These are phyloP conservation scores for Lasiodiplodia sp. DNA, from an alignment of 2,329 filamentous ascomycete genomes.

Conservation along the genomic window DNA sequence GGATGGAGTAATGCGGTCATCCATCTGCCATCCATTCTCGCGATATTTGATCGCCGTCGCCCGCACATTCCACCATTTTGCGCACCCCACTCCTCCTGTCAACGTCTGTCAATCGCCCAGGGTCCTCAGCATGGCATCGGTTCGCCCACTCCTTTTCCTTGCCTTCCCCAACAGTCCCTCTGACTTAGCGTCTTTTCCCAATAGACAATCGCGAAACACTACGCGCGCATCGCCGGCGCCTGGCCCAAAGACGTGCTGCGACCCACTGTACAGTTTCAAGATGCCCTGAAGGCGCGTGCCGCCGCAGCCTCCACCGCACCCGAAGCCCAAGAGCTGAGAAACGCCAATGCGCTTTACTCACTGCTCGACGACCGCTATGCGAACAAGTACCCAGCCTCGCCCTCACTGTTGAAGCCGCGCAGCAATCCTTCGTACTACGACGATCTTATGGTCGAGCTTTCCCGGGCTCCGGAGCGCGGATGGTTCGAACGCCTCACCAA, in stretches of 20 bases:
- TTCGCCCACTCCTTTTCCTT: constrained; percentile 12
- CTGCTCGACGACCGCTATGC: constrained; percentile 67
- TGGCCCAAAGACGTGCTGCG: constrained; percentile 61
- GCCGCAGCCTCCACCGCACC: constrained; percentile 30
- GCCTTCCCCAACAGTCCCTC: neutral
- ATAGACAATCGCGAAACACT: constrained; percentile 54
- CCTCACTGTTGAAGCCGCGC: constrained; percentile 41
- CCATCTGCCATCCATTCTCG: constrained; percentile 15
- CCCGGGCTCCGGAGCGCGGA: constrained; percentile 43
- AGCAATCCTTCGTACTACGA: constrained; percentile 47
- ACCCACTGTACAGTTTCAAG: constrained; percentile 55
- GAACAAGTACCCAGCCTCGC: constrained; percentile 47
- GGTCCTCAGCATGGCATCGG: constrained; percentile 21
- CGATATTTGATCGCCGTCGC: constrained; percentile 17
- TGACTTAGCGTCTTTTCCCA: constrained; percentile 12
- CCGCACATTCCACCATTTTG: constrained; percentile 24
- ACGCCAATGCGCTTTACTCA: constrained; percentile 66
- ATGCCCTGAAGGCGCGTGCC: constrained; percentile 52
- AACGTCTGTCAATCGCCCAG: constrained; percentile 9
- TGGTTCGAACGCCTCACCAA: constrained; percentile 46
- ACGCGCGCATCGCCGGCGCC: constrained; percentile 56
- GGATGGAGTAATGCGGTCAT: constrained; percentile 2
- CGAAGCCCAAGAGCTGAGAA: constrained; percentile 47
- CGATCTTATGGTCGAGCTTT: constrained; percentile 46
- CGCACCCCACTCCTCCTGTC: constrained; percentile 4